Base-by-base conservation (phyloP, 192 early-diverging fungal species). In the Glomus cerebriforme region DNA sequence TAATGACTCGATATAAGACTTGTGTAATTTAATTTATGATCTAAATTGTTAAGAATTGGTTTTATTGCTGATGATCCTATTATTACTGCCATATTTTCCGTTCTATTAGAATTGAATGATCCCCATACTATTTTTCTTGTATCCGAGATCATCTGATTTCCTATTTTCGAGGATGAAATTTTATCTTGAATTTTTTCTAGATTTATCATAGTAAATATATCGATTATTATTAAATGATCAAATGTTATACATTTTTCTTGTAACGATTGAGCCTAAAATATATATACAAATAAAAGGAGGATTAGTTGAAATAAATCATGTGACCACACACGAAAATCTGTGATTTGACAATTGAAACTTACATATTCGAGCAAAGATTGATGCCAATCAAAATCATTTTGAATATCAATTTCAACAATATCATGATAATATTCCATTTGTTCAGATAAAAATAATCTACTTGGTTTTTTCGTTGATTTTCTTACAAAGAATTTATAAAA, bases 401-500 rank as follows among this genome's bases (percentile, higher is more conserved):
- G 0, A 49, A 22, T 7, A 3, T 73, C 47, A 59, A 43, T 39
- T 74, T 86, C 81, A 7, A 79, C 79, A n/a, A 81, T 32, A 74
- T 90, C 89, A 54, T 84, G 77, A 81, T 43, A 43, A 43, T 77
- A 90, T 78, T 90, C 89, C 80, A 89, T 88, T 15, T 82, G 79
- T 76, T 90, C 89, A 15, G 83, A 79, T 49, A 81, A 79, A 62
- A 87, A 69, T 59, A 71, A 60, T 70, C 83, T 49, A 29, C 1
- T 7, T 45, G 72, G 13, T 47, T 34, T 22, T 8, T 9, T 35
- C 62, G n/a, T n/a, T 29, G 17, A 19, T 74, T 81, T 75, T 1
- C 80, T 70, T n/a, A 87, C 75, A 70, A 85, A 86, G 63, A 88
- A 87, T 24, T 83, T 81, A 73, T 88, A 86, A 74, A 82, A 83